Percentiles rank a stretch among this genome's conserved stretches.
Evolutionary conservation across 805 yeast species (phyloP).

Genomic region (Ogataea neopini): DNA sequence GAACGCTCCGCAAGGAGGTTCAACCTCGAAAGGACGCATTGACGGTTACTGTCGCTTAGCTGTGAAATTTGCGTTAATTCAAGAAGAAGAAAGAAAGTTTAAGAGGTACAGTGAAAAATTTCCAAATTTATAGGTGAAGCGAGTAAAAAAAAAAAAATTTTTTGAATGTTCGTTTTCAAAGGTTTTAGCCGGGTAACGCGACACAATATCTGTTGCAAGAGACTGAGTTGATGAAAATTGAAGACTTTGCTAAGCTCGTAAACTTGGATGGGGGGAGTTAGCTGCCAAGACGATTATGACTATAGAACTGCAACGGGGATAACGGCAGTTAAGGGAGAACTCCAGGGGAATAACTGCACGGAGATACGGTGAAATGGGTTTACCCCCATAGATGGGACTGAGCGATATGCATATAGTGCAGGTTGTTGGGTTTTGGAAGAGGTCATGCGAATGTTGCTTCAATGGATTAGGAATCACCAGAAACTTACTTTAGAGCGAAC

Average conservation of each 20-base stretch:
- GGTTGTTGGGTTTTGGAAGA: too few relatives aligned
- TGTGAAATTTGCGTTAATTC: slow-evolving; percentile 53
- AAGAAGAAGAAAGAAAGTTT: slow-evolving; percentile 1
- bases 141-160: background rate
- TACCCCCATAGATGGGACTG: too few relatives aligned
- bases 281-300: background rate
- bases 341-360: background rate
- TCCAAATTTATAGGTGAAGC: background rate
- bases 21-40: slow-evolving; percentile 64
- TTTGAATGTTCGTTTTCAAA: background rate
- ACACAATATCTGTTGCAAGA: background rate
- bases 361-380: slow-evolving; percentile 3
- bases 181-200: background rate
- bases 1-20: slow-evolving; percentile 49
- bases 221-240: background rate
- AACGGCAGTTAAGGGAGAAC: too few relatives aligned
- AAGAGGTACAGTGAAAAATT: slow-evolving; percentile 7
- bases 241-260: background rate
- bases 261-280: background rate
- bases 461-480: background rate
- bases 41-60: slow-evolving; percentile 43
- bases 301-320: too few relatives aligned
- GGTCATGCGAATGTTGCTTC: too few relatives aligned
- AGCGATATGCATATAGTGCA: too few relatives aligned
- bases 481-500: background rate